Conservation (phyloP, 169 alveolate species). For the Theileria equi region DNA sequence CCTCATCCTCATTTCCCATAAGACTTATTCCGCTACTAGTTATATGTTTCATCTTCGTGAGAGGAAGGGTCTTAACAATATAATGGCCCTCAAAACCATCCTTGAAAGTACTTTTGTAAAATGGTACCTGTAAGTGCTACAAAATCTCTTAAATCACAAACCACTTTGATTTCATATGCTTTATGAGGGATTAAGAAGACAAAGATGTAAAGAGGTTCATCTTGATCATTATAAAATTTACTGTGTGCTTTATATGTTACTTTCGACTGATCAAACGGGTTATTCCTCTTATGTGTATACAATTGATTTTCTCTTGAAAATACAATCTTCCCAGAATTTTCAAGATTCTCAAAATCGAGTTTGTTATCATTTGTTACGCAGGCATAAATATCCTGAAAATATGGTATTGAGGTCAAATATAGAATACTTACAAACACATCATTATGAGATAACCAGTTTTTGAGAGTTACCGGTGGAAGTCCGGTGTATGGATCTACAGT, state of each 20-base stretch:
- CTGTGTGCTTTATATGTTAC: background rate
- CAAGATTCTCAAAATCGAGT: slow-evolving; percentile 26
- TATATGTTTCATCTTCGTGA: slow-evolving; percentile 24
- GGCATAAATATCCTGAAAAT: slow-evolving; percentile 42
- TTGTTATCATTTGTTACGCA: slow-evolving; percentile 13
- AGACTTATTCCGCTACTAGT: slow-evolving; percentile 22
- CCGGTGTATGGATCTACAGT: slow-evolving; percentile 11
- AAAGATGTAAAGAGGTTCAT: background rate
- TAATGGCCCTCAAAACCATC: slow-evolving; percentile 55
- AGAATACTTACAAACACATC: slow-evolving; percentile 32
- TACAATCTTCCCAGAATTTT: slow-evolving; percentile 15
- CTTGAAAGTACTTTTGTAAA: slow-evolving; percentile 28
- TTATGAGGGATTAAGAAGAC: slow-evolving; percentile 60
- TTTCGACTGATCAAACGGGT: slow-evolving; percentile 12
- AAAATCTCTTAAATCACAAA: background rate
- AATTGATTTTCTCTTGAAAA: slow-evolving; percentile 39
- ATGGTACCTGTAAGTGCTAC: background rate
- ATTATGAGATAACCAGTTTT: slow-evolving; percentile 7
- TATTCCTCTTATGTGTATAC: slow-evolving; percentile 39
- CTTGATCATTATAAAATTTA: slow-evolving; percentile 11
- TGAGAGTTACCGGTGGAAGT: background rate
- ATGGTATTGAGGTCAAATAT: background rate
- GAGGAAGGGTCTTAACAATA: slow-evolving; percentile 30
- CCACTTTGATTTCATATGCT: slow-evolving; percentile 21
- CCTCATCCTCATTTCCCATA: background rate